Evolutionary conservation across 2,329 filamentous ascomycete genomes (phyloP).

Genomic region (Pseudogymnoascus sp.): DNA sequence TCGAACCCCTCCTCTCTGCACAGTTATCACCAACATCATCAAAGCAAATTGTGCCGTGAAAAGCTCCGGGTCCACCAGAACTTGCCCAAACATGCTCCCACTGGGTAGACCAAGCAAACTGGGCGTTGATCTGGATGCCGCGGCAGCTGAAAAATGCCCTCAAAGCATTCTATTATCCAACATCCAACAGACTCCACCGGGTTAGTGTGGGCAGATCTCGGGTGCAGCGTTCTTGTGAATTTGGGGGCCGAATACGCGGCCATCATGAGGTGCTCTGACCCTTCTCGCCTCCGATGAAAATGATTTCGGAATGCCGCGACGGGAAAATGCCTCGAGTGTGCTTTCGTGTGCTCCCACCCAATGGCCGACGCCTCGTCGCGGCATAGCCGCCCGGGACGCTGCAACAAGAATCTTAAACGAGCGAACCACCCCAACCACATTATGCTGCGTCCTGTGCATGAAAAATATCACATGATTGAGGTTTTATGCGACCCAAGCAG

Average conservation of each 20-base stretch:
- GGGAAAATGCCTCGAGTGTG: neutral
- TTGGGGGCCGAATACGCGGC: neutral
- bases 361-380: neutral
- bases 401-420: conserved; percentile 2
- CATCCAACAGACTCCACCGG: conserved; percentile 2
- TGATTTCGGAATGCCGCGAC: neutral
- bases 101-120: neutral
- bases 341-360: neutral
- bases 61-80: neutral
- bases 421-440: neutral
- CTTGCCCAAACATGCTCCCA: neutral
- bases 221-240: neutral
- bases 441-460: neutral
- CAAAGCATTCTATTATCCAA: conserved; percentile 1
- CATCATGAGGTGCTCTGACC: neutral
- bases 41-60: neutral
- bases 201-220: conserved; percentile 2
- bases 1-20: neutral
- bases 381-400: neutral
- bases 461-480: conserved; percentile 5
- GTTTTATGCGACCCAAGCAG: neutral
- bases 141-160: neutral
- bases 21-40: neutral
- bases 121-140: conserved; percentile 1
- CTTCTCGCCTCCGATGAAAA: neutral